phyloP scores from a whole-genome alignment of 202 grass and related monocot species.

The Zizania palustris region DNA sequence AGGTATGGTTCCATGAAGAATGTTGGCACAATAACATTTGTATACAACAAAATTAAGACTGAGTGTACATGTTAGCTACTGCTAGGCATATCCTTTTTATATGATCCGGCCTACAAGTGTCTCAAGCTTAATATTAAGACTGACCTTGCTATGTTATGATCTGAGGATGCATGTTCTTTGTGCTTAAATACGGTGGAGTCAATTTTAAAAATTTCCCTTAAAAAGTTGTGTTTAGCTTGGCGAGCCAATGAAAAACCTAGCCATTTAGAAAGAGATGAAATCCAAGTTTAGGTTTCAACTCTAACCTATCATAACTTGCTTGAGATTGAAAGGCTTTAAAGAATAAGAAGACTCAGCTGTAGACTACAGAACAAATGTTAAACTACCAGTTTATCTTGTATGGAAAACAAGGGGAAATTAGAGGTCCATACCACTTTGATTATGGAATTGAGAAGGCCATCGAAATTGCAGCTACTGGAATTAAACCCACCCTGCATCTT shows the following conservation, averaged over 20 bases:
- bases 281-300: too few species aligned
- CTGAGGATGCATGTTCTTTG: neutral
- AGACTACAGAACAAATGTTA: conserved; percentile 1
- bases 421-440: conserved; percentile 79
- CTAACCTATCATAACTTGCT: too few species aligned
- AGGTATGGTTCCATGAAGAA: neutral
- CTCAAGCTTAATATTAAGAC: neutral
- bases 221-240: too few species aligned
- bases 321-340: too few species aligned
- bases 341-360: too few species aligned
- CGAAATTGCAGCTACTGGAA: conserved; percentile 71
- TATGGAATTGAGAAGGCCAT: conserved; percentile 84
- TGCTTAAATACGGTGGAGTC: neutral
- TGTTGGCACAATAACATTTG: neutral
- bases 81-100: neutral
- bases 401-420: neutral
- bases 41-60: neutral
- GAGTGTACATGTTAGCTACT: neutral
- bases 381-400: neutral
- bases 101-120: neutral
- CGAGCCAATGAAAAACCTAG: too few species aligned
- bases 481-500: conserved; percentile 60
- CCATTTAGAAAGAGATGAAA: too few species aligned
- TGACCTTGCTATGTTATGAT: neutral
- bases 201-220: neutral